Base-by-base conservation (phyloP, 1,284 basidiomycete genomes). In the Xerocomus minutiporus region DNA sequence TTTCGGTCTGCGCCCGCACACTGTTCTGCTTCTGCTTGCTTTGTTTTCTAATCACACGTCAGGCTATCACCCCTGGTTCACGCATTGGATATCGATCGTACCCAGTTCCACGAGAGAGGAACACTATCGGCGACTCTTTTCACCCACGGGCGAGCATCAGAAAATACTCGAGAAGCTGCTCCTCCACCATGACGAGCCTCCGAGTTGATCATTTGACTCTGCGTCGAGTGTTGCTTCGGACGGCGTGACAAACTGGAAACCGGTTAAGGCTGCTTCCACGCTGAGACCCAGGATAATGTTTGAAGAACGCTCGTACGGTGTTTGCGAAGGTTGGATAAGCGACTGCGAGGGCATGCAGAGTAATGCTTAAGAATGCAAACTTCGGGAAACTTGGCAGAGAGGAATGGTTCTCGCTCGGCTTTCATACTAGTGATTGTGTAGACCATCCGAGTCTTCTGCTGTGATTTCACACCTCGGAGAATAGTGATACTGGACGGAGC, bases 11-110 rank as follows among this genome's bases (percentile, higher is more conserved):
- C 51, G n/a, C 20, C 49, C 38, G 26, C 55, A 32, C 35, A 31
- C n/a, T 45, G 12, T 46, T 43, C 36, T 45, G 4, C 29, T 42
- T 56, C 20, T 20, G 20, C 20, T 20, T 20, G 20, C 23, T 26
- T 35, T 29, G 41, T 59, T 31, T 8, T 51, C 55, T 63, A 6
- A 51, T 38, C 11, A 13, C 17, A 20, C 36, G 56, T 31, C 58
- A 91, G 88, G 90, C 17, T 83, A 88, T 60, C 91, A 93, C 65
- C 91, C 91, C 5, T 93, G 90, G 91, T 92, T 88, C 67, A 75
- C 82, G 3, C 83, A 92, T 66, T 75, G 75, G 61, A 86, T 93
- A 58, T 77, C 84, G 4, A 67, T 81, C 31, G 60, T 59, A 56
- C 51, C 71, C 50, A 52, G 51, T 32, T 34, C 60, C 57, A 71